Evolutionary conservation across 1,139 yeast species (phyloP), one percentile per base, ranked within the genome.

Genomic region (Sugiyamaella pinicola): DNA sequence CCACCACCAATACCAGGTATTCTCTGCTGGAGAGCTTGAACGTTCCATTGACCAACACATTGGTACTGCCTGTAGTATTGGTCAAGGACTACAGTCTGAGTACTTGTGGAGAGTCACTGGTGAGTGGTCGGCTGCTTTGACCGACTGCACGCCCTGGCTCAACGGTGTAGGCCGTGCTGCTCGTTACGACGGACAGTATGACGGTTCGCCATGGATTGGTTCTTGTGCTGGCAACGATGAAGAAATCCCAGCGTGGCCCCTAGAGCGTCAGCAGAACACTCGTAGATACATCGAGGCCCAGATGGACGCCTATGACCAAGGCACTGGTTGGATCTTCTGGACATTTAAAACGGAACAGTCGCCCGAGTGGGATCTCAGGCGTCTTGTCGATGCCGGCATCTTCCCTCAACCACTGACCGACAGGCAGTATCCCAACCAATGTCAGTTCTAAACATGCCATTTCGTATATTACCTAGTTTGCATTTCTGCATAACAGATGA

Each of bases 61-160:
- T 49, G 58, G 69, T 9, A 71, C 73, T 49, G 91, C 88, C 7
- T 87, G 96, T 69, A 61, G 66, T 19, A 80, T 81, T 77, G 95
- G 93, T 49, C 55, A 68, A 34, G 72, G 70, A 45, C 73, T 82
- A 42, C 60, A 64, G 42, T 58, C 69, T 38, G 96, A 88, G 68
- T 67, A 71, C 63, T 85, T 85, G 70, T 86, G 95, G 88, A 80
- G 81, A 54, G 80, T 91, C 29, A 78, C 82, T 54, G 98, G 98
- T 56, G 99, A 93, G 75, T 93, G 93, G 86, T 79, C 95, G 28
- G 97, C 95, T 17, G 97, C 98, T 1, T 76, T 91, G 61, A 89
- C 96, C 10, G 98, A 93, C 72, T 93, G 99, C 75, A 83, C 95
- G 19, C 77, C 77, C 56, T 87, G 96, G 96, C 75, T 93, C 57